Conservation (phyloP, 2,329 filamentous ascomycete genomes). For the Cercospora janseana region DNA sequence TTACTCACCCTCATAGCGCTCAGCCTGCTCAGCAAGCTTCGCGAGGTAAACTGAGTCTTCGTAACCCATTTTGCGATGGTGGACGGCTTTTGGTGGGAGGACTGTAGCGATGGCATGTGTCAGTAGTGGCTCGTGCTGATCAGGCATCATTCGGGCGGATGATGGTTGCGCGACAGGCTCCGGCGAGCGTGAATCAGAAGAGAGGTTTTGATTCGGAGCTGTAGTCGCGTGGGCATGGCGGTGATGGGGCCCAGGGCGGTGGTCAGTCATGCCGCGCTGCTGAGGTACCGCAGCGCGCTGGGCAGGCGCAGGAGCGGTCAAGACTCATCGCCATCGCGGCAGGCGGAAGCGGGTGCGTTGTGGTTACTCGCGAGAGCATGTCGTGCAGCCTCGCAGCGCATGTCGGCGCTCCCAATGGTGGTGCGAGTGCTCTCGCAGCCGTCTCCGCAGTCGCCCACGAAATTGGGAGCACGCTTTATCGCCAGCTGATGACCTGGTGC, state of each 20-base stretch:
- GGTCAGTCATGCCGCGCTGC: neutral
- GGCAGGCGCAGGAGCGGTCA: conserved; percentile 11
- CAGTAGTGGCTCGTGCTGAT: conserved; percentile 5
- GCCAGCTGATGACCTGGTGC: neutral
- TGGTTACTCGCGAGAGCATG: neutral
- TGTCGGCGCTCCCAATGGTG: neutral
- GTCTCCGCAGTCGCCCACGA: conserved; percentile 5
- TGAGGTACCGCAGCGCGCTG: neutral
- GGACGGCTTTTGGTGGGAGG: conserved; percentile 4
- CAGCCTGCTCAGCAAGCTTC: conserved; percentile 99
- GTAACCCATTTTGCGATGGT: conserved; percentile 73
- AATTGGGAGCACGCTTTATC: conserved; percentile 3
- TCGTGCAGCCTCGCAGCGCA: neutral
- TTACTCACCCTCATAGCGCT: conserved; percentile 91
- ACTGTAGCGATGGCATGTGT: conserved; percentile 7
- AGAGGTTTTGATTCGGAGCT: neutral
- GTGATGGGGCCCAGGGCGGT: too few species aligned
- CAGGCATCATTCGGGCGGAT: conserved; percentile 2
- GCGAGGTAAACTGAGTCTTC: conserved; percentile 99
- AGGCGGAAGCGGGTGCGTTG: neutral
- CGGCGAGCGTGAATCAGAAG: conserved; percentile 7
- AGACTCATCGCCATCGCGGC: neutral
- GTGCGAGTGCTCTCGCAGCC: neutral
- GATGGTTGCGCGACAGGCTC: neutral
- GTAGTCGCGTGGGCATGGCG: neutral